Conservation (phyloP, 2,329 filamentous ascomycete species). For the Pleomassaria siparia region DNA sequence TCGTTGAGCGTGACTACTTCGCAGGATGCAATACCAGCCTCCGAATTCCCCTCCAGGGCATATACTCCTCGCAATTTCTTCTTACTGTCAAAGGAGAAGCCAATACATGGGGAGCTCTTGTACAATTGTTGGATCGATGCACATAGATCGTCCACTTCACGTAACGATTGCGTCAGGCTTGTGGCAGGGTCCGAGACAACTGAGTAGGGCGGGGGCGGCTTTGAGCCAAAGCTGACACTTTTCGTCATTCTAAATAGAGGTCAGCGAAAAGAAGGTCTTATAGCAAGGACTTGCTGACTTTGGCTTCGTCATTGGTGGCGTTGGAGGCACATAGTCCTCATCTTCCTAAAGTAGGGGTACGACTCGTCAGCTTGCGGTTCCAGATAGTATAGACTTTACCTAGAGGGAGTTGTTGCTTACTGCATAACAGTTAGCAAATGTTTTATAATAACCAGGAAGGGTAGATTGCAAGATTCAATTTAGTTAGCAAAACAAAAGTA, state of each 20-base stretch:
- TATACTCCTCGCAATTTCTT: slow-evolving; percentile 34
- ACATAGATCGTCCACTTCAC: slow-evolving; percentile 41
- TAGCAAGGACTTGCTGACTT: slow-evolving; percentile 17
- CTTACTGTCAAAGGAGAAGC: slow-evolving; percentile 36
- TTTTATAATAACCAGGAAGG: too few relatives aligned
- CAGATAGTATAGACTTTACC: too few relatives aligned
- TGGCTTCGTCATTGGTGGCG: slow-evolving; percentile 17
- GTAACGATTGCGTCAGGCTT: slow-evolving; percentile 10
- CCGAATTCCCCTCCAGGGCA: slow-evolving; percentile 15
- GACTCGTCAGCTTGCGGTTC: too few relatives aligned
- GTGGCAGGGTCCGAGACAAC: slow-evolving; percentile 19
- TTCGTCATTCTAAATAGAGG: slow-evolving; percentile 25
- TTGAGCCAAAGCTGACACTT: slow-evolving; percentile 36
- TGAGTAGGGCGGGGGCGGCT: slow-evolving; percentile 35
- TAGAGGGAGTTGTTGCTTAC: too few relatives aligned
- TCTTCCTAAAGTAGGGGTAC: too few relatives aligned
- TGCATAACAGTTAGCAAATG: too few relatives aligned
- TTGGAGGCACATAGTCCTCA: slow-evolving; percentile 19
- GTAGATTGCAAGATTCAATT: too few relatives aligned
- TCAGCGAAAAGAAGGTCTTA: background rate
- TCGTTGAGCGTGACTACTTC: slow-evolving; percentile 35
- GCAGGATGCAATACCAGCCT: slow-evolving; percentile 13
- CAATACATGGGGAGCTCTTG: slow-evolving; percentile 29
- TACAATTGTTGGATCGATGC: slow-evolving; percentile 34
- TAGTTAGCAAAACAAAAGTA: too few relatives aligned